Evolutionary conservation across 1,284 basidiomycete species (phyloP).

Genomic region (Pascua sp.): DNA sequence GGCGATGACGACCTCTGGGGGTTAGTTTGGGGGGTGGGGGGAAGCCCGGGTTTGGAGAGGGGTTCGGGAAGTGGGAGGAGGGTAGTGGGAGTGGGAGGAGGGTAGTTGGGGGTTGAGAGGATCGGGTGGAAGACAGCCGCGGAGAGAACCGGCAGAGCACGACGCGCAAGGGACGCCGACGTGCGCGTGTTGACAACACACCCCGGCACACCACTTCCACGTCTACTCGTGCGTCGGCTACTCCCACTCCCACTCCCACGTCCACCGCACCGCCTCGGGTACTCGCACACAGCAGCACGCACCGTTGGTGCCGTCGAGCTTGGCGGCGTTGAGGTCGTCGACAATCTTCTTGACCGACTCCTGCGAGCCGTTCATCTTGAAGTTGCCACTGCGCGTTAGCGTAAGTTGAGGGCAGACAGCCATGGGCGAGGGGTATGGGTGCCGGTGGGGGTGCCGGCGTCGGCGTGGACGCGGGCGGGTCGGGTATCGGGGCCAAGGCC

Average conservation of each 20-base stretch:
- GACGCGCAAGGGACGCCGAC: no score
- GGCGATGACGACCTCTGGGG: constrained; percentile 81
- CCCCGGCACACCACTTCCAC: not conserved
- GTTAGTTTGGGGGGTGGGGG: not conserved
- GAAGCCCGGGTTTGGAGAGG: not conserved
- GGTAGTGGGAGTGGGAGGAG: no score
- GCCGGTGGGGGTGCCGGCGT: not conserved
- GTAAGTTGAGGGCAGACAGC: not conserved
- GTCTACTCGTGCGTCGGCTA: no score
- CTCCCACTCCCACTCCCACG: no score
- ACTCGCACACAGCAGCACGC: constrained; percentile 31
- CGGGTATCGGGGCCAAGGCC: not conserved
- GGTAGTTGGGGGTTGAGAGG: not conserved
- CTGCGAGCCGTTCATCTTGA: constrained; percentile 83
- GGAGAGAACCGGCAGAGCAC: no score
- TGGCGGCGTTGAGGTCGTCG: constrained; percentile 67
- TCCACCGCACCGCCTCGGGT: no score
- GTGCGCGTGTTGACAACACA: not conserved
- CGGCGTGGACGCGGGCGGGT: not conserved
- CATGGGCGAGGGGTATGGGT: not conserved
- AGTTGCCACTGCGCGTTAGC: constrained; percentile 77
- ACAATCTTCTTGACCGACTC: constrained; percentile 65
- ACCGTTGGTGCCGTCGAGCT: constrained; percentile 72
- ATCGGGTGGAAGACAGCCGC: no score
- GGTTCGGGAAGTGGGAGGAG: constrained; percentile 8